phyloP scores from a whole-genome alignment of 2,329 filamentous ascomycete species.

The Monosporascus sp. region DNA sequence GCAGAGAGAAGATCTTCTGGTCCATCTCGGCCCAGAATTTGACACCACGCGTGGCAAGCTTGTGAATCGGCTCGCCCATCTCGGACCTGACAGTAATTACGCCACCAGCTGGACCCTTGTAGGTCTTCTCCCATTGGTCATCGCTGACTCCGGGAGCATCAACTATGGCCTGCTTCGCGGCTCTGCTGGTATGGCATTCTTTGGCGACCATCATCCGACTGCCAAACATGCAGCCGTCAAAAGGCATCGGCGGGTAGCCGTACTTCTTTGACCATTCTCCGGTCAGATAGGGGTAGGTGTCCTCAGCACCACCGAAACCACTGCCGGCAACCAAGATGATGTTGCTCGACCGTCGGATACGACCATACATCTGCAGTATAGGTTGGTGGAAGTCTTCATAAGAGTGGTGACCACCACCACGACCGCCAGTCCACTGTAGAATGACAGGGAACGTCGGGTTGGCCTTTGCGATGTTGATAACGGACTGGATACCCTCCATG shows the following conservation, averaged over 20 bases:
- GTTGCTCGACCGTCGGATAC: conserved; percentile 80
- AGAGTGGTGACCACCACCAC: conserved; percentile 90
- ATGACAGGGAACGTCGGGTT: conserved; percentile 91
- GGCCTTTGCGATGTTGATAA: conserved; percentile 91
- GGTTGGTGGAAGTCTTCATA: conserved; percentile 95
- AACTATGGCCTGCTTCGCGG: conserved; percentile 84
- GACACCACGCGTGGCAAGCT: conserved; percentile 93
- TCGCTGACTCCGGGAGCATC: conserved; percentile 81
- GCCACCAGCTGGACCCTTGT: conserved; percentile 85
- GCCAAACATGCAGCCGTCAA: conserved; percentile 85
- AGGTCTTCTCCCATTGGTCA: conserved; percentile 83
- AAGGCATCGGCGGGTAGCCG: conserved; percentile 88
- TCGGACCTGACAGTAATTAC: conserved; percentile 96
- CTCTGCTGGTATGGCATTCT: conserved; percentile 82
- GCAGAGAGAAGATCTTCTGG: conserved; percentile 91
- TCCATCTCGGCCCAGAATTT: conserved; percentile 99
- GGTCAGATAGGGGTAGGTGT: conserved; percentile 88
- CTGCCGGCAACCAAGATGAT: conserved; percentile 85
- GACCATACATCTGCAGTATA: conserved; percentile 83
- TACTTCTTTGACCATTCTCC: conserved; percentile 83
- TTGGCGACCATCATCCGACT: conserved; percentile 94
- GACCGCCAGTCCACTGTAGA: conserved; percentile 90
- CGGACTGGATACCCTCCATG: conserved; percentile 77
- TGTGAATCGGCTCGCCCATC: conserved; percentile 99
- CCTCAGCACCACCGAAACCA: conserved; percentile 84